Conservation (phyloP, 371 early-diverging fungal species). For the Rhizopus delemar region DNA sequence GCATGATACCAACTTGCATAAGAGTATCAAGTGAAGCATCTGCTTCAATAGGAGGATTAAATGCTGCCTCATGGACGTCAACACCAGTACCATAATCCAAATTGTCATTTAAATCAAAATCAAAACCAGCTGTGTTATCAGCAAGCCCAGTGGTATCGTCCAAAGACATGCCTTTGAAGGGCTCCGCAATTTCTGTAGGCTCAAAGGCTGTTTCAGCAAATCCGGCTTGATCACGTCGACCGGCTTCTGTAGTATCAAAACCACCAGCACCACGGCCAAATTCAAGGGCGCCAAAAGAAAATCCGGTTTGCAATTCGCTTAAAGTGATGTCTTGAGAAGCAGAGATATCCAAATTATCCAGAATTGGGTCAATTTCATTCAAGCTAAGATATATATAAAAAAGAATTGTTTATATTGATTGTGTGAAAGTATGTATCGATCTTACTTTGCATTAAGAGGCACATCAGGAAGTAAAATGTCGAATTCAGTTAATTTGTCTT, state of each 20-base stretch:
- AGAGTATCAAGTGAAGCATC: conserved; percentile 26
- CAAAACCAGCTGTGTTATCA: conserved; percentile 41
- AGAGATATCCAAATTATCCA: conserved; percentile 39
- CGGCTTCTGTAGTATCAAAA: conserved; percentile 35
- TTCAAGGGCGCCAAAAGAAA: conserved; percentile 23
- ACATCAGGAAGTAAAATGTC: conserved; percentile 86
- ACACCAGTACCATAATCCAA: conserved; percentile 13
- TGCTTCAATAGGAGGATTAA: conserved; percentile 3
- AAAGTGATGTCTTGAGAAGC: conserved; percentile 65
- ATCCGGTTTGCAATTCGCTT: conserved; percentile 30
- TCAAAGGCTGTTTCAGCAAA: conserved; percentile 32
- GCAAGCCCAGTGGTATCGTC: conserved; percentile 35
- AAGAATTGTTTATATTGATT: not conserved
- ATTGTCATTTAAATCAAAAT: conserved; percentile 60
- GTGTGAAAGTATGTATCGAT: not conserved
- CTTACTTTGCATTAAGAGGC: conserved; percentile 49
- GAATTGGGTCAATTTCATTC: conserved; percentile 25
- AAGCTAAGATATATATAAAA: conserved; percentile 17
- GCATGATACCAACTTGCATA: conserved; percentile 38
- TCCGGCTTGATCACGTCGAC: conserved; percentile 47
- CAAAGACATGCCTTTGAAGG: conserved; percentile 48
- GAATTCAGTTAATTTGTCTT: conserved; percentile 86
- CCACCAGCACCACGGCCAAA: conserved; percentile 24
- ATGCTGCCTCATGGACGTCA: conserved; percentile 6
- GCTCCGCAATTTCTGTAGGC: conserved; percentile 29